phyloP scores from a whole-genome alignment of 2,329 filamentous ascomycete species.

The Fusarium pseudonygamai region DNA sequence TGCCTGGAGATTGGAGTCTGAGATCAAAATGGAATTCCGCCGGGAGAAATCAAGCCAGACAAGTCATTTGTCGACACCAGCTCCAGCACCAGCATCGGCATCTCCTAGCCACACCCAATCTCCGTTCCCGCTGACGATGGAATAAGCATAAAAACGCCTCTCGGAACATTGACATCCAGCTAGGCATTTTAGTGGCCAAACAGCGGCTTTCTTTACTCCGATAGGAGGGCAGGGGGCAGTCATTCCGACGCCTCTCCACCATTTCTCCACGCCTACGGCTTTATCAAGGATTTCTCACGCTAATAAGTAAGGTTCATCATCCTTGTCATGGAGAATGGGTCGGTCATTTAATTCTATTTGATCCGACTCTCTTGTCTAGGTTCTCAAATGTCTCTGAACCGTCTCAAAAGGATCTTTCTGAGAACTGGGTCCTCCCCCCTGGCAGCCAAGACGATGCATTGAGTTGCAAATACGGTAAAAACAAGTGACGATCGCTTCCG shows the following conservation, averaged over 20 bases:
- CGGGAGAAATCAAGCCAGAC: background rate
- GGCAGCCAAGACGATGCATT: background rate
- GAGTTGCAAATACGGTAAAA: background rate
- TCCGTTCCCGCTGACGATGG: conserved; percentile 2
- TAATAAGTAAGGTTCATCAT: background rate
- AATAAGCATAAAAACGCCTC: conserved; percentile 35
- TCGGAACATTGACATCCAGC: conserved; percentile 4
- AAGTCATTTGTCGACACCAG: background rate
- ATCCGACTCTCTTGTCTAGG: background rate
- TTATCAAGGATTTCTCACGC: conserved; percentile 3
- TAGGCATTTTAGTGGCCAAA: background rate
- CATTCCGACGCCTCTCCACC: conserved; percentile 4
- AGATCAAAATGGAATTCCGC: background rate
- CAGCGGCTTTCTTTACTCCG: conserved; percentile 5
- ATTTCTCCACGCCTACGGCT: conserved; percentile 9
- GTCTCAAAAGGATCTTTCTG: background rate
- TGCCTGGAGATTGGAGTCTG: background rate
- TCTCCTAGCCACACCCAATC: background rate
- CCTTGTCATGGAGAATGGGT: background rate
- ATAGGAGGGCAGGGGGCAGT: conserved; percentile 5
- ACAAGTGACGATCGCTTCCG: conserved; percentile 4
- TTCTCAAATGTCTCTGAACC: background rate
- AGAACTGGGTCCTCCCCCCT: background rate
- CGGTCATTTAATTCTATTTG: background rate
- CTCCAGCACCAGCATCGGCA: background rate